Evolutionary conservation across 768 basidiomycete species (phyloP), one percentile per base, ranked within the genome.

Genomic region (Suillus luteus): DNA sequence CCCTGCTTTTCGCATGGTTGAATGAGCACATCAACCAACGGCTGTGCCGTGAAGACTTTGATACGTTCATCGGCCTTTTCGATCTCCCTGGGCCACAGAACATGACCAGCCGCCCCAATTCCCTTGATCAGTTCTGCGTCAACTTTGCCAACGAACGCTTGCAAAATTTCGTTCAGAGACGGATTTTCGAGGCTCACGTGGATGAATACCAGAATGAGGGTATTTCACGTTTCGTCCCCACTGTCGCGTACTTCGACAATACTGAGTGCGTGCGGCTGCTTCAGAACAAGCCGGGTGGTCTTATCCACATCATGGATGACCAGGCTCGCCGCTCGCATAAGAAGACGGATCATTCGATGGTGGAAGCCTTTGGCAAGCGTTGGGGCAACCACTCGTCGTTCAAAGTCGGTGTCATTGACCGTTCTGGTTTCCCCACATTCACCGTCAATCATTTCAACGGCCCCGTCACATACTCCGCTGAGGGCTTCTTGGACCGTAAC

Each of bases 221-320:
- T 27, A 87, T 99, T 67, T 78, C 87, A 1, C 82, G 81, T 2
- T 82, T 86, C 61, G 84, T 91, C 2, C 91, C 92, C 0, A 79
- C 85, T 37, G 78, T 92, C 0, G 85, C 89, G 0, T 96, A 91
- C 79, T 93, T 93, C 73, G 93, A 96, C 78, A 99, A 98, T 74
- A 75, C 89, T 11, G 96, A 98, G 72, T 95, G 93, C 68, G 76
- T 99, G 37, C 86, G 93, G 9, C 81, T 99, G 37, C 78, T 99
- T 48, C 90, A 95, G 72, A 90, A 93, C 71, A 81, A 81, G 61
- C 95, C 93, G 1, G 96, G 95, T 11, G 97, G 97, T 2, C 81
- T 99, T 38, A 88, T 98, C 60, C 94, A 96, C 70, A 98, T 99
- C 75, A 93, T 98, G 91, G 96, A 99, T 72, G 96, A 99, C 72